Percentiles rank a stretch among this genome's conserved stretches.
Conservation (phyloP, 108 stramenopile species). For the Aurantiochytrium sp. region DNA sequence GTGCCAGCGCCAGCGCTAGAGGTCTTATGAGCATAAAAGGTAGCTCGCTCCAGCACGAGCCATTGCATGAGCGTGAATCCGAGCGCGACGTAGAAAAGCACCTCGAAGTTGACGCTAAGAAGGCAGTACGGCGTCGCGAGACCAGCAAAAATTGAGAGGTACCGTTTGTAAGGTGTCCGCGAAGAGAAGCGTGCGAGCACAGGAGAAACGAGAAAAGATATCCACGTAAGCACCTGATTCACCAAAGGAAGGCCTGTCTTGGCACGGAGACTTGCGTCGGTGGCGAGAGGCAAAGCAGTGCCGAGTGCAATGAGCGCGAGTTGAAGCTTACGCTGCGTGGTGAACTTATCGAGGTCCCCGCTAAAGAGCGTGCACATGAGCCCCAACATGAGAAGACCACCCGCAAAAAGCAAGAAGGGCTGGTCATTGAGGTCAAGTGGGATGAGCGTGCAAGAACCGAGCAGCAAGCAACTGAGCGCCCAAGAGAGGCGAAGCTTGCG, state of each 20-base stretch:
- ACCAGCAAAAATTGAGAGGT: background rate
- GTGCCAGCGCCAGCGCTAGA: background rate
- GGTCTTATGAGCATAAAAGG: background rate
- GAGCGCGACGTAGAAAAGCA: background rate
- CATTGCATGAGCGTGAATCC: slow-evolving; percentile 14
- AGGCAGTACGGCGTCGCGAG: background rate
- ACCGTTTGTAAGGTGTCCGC: background rate
- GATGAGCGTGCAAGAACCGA: background rate
- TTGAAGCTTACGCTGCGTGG: background rate
- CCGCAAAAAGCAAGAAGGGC: background rate
- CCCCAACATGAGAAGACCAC: background rate
- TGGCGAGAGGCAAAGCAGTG: background rate
- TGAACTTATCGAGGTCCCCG: background rate
- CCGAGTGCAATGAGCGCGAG: background rate
- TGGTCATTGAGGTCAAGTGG: background rate
- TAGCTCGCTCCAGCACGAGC: background rate
- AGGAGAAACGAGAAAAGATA: background rate
- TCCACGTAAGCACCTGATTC: background rate
- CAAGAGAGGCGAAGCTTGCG: background rate
- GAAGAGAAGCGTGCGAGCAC: background rate
- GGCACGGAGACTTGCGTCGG: background rate
- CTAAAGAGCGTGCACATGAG: background rate
- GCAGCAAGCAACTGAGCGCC: background rate
- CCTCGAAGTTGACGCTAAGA: background rate
- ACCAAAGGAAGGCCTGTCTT: background rate